Evolutionary conservation across 2,329 filamentous ascomycete genomes (phyloP).

Genomic region (Aspergillus novoparasiticus): DNA sequence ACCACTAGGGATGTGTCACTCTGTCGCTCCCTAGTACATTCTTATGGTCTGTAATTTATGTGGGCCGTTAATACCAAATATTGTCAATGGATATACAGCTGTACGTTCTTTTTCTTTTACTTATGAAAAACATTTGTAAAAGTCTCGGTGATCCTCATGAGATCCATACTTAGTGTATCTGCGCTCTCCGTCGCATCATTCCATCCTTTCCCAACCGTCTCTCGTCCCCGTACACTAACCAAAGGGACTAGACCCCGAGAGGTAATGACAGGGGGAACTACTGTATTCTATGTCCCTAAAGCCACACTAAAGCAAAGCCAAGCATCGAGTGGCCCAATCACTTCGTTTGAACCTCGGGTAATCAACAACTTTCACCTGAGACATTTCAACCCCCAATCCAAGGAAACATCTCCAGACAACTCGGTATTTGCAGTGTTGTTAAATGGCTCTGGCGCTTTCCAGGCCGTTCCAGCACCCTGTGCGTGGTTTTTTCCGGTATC

Average conservation of each 20-base stretch:
- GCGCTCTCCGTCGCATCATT: background rate
- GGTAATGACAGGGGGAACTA: background rate
- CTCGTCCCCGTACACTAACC: background rate
- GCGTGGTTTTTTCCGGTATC: constrained; percentile 10
- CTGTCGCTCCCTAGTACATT: background rate
- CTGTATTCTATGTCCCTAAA: constrained; percentile 4
- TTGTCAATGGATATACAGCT: background rate
- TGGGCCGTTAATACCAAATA: background rate
- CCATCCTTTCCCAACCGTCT: background rate
- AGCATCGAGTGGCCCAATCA: constrained; percentile 15
- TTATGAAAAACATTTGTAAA: background rate
- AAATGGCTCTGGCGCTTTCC: constrained; percentile 7
- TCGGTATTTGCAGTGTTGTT: background rate
- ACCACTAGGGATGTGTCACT: background rate
- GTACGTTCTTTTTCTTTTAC: background rate
- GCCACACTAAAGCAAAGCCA: constrained; percentile 27
- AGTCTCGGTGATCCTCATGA: background rate
- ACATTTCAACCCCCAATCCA: constrained; percentile 17
- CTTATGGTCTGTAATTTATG: background rate
- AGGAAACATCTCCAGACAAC: background rate
- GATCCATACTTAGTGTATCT: background rate
- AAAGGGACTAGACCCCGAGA: background rate
- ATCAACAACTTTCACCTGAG: constrained; percentile 7
- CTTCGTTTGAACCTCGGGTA: background rate
- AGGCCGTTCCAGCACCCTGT: constrained; percentile 21